Evolutionary conservation across 805 yeast species (phyloP), one percentile per base, ranked within the genome.

Genomic region (Yarrowia alimentaria): DNA sequence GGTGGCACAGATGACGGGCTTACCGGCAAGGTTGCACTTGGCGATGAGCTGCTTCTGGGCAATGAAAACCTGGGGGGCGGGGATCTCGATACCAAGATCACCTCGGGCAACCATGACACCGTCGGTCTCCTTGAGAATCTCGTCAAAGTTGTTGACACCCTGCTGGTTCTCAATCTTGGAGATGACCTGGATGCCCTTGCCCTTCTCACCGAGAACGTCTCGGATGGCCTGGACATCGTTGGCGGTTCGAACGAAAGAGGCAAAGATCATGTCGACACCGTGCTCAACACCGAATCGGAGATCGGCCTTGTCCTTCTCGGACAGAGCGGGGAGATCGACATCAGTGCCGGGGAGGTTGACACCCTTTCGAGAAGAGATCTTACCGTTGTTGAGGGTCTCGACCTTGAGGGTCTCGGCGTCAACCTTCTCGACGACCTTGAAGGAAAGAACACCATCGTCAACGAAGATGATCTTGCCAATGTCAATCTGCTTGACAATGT

Each of bases 21-120:
- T 93, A 71, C 97, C 99, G 61, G 96, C 98, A 69, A 91, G 77
- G 83, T 93, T 94, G 80, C 96, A 93, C 78, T 93, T 93, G 68
- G 99, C 98, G 70, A 93, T 91, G 76, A 93, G 79, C 78, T 90
- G 96, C 81, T 93, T 93, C 78, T 93, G 99, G 63, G 90, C 98
- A 64, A 93, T 89, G 71, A 93, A 90, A 58, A 93, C 99, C 77
- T 90, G 94, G 59, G 97, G 91, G 60, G 99, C 98, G 61, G 98
- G 98, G 66, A 93, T 93, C 78, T 93, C 99, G 67, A 93, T 93
- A 80, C 99, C 99, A 65, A 93, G 80, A 73, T 93, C 99, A 79
- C 99, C 99, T 76, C 99, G 85, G 66, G 99, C 99, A 70, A 93
- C 98, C 99, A 93, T 93, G 67, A 93, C 96, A 78, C 98, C 99